A percentile compares a stretch with the other conserved stretches of the same genome.
These are phyloP conservation scores for Cladobotryum protrusum DNA, from an alignment of 2,329 filamentous ascomycete species.

Conservation along the genomic window DNA sequence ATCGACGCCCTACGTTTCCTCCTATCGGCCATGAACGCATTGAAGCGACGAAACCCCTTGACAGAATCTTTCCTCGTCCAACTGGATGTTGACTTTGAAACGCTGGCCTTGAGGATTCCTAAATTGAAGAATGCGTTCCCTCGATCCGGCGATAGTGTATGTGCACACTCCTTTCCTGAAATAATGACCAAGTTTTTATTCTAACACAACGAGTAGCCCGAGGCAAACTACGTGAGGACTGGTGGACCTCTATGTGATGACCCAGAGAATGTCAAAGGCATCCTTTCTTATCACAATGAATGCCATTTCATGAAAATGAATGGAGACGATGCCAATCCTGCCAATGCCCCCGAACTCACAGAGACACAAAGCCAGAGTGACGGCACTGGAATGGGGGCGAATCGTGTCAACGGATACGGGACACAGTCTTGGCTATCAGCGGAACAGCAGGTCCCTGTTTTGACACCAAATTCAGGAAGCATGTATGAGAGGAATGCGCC, in stretches of 20 bases:
- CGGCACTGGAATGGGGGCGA: slow-evolving; percentile 6
- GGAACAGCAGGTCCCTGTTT: slow-evolving; percentile 33
- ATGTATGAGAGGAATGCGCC: slow-evolving; percentile 29
- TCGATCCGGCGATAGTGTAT: slow-evolving; percentile 46
- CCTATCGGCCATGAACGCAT: slow-evolving; percentile 79
- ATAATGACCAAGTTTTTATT: not conserved
- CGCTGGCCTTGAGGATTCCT: slow-evolving; percentile 56
- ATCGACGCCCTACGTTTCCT: slow-evolving; percentile 83
- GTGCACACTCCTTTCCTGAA: slow-evolving; percentile 20
- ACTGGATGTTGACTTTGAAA: slow-evolving; percentile 84
- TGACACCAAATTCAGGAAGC: slow-evolving; percentile 28
- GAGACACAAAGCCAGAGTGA: slow-evolving; percentile 26
- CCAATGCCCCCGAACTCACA: slow-evolving; percentile 34
- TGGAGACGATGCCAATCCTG: slow-evolving; percentile 36
- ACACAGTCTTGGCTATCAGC: slow-evolving; percentile 33
- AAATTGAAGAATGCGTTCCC: slow-evolving; percentile 50
- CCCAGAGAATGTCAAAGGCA: slow-evolving; percentile 32
- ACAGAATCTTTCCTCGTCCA: slow-evolving; percentile 94
- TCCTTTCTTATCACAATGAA: slow-evolving; percentile 39
- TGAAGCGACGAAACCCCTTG: slow-evolving; percentile 82
- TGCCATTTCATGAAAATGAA: slow-evolving; percentile 36
- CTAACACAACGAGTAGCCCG: slow-evolving; percentile 18
- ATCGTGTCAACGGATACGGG: slow-evolving; percentile 23
- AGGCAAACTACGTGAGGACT: slow-evolving; percentile 13
- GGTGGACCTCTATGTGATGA: slow-evolving; percentile 26